Conservation (phyloP, 495 filamentous ascomycete species). For the Xylaria castorea region DNA sequence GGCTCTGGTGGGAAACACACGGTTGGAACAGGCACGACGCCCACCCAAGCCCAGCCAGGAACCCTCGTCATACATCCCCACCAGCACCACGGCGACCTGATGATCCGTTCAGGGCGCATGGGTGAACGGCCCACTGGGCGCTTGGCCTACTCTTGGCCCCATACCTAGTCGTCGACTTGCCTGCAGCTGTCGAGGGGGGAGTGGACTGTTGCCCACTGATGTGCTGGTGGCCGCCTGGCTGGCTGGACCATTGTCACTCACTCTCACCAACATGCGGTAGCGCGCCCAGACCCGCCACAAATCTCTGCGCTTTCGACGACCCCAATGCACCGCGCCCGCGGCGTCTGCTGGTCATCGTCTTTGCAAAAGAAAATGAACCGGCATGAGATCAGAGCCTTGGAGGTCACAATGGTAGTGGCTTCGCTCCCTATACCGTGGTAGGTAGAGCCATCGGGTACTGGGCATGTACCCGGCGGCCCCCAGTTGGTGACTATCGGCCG, state of each 20-base stretch:
- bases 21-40: constrained; percentile 28
- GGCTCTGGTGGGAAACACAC: constrained; percentile 32
- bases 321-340: constrained; percentile 24
- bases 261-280: constrained; percentile 24
- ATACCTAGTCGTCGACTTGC: constrained; percentile 20
- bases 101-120: constrained; percentile 28
- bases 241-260: constrained; percentile 28
- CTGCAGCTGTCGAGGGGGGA: constrained; percentile 27
- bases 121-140: constrained; percentile 28
- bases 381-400: constrained; percentile 27
- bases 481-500: constrained; percentile 22
- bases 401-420: constrained; percentile 10
- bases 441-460: constrained; percentile 17
- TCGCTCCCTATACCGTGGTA: not conserved
- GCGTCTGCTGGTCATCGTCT: constrained; percentile 29
- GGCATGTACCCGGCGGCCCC: constrained; percentile 24
- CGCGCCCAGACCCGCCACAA: constrained; percentile 31
- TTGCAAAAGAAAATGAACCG: constrained; percentile 25
- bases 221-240: constrained; percentile 23
- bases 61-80: constrained; percentile 29
- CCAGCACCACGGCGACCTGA: constrained; percentile 27
- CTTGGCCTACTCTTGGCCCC: constrained; percentile 28
- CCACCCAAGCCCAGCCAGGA: constrained; percentile 24
- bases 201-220: constrained; percentile 23
- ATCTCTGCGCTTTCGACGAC: constrained; percentile 27